phyloP scores from a whole-genome alignment of 805 yeast genomes.

The Pichia kluyveri region DNA sequence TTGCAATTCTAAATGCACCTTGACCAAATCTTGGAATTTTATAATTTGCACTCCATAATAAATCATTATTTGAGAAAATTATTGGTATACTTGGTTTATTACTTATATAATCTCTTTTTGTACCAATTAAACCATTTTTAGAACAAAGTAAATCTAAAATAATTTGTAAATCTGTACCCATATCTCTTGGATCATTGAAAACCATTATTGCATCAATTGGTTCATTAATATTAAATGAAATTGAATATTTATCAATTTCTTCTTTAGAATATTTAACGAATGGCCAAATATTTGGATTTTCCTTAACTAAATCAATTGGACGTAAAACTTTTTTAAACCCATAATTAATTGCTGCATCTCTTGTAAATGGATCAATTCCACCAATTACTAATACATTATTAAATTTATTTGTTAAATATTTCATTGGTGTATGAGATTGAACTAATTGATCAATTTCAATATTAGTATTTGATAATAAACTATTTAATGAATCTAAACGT shows the following conservation, averaged over 20 bases:
- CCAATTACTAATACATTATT: constrained; percentile 73
- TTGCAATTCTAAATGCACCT: constrained; percentile 67
- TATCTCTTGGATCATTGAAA: constrained; percentile 83
- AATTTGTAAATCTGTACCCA: constrained; percentile 79
- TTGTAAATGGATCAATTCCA: constrained; percentile 62
- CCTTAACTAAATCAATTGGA: constrained; percentile 59
- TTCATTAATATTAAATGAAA: constrained; percentile 19
- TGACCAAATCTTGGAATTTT: constrained; percentile 76
- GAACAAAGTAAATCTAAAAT: constrained; percentile 62
- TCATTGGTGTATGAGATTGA: constrained; percentile 84
- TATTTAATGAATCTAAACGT: constrained; percentile 46
- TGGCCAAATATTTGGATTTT: constrained; percentile 56
- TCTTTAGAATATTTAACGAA: constrained; percentile 44
- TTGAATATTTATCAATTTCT: constrained; percentile 35
- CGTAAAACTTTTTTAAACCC: constrained; percentile 71
- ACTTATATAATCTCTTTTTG: constrained; percentile 35
- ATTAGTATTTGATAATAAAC: constrained; percentile 10
- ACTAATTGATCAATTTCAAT: constrained; percentile 56
- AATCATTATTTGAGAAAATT: constrained; percentile 74
- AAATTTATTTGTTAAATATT: constrained; percentile 41
- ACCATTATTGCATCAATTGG: constrained; percentile 71
- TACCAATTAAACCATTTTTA: constrained; percentile 53
- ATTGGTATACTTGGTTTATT: constrained; percentile 57
- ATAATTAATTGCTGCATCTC: constrained; percentile 65
- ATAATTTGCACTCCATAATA: constrained; percentile 82